Conservation (phyloP, 140 eudicot species). For the Artemisia princeps region DNA sequence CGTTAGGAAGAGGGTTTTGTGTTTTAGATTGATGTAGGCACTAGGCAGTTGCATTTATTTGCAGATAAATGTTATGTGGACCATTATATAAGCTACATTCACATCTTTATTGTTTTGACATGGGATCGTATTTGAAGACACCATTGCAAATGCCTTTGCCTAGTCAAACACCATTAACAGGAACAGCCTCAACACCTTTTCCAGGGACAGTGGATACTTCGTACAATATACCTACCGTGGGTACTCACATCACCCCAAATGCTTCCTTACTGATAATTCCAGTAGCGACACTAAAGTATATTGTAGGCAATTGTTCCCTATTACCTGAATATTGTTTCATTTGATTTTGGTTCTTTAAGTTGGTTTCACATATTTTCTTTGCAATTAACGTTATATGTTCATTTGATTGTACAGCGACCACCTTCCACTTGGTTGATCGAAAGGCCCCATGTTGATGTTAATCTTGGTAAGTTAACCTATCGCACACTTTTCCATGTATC, state of each 20-base stretch:
- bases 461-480: conserved; percentile 48
- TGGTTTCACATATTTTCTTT: background rate
- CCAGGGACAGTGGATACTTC: conserved; percentile 51
- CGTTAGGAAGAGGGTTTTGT: too few relatives aligned
- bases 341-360: background rate
- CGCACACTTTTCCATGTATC: background rate
- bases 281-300: background rate
- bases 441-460: conserved; percentile 68
- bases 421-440: conserved; percentile 63
- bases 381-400: background rate
- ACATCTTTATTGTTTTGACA: background rate
- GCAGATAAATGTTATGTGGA: background rate
- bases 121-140: conserved; percentile 30
- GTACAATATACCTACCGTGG: conserved; percentile 57
- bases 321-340: background rate
- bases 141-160: conserved; percentile 66
- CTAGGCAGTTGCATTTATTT: background rate
- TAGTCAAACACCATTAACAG: conserved; percentile 58
- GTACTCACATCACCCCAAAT: conserved; percentile 54
- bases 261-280: conserved; percentile 18
- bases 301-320: background rate
- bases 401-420: conserved; percentile 46
- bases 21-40: too few relatives aligned
- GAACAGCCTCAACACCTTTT: conserved; percentile 50
- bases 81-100: background rate